A percentile compares a stretch with the other conserved stretches of the same genome.
phyloP scores from a whole-genome alignment of 2,329 filamentous ascomycete genomes.

The Zalaria obscura region DNA sequence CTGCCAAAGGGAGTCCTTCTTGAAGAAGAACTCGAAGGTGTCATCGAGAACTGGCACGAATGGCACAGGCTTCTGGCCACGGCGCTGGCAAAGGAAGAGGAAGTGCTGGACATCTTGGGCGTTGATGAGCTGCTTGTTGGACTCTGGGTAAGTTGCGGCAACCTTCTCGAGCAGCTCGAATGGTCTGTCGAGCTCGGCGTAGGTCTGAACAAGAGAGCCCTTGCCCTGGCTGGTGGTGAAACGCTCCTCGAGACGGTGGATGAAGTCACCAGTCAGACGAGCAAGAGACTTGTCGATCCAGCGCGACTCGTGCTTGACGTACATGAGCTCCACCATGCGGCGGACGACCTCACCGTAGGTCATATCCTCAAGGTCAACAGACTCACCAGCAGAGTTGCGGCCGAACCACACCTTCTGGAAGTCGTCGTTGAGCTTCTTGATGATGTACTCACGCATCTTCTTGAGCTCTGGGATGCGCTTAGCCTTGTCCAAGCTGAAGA shows the following conservation, averaged over 20 bases:
- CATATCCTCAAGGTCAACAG: conserved; percentile 88
- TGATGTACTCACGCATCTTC: conserved; percentile 81
- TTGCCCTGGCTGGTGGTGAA: conserved; percentile 63
- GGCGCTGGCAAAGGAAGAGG: conserved; percentile 78
- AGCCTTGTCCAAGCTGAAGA: conserved; percentile 90
- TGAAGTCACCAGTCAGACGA: conserved; percentile 82
- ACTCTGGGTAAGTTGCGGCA: conserved; percentile 69
- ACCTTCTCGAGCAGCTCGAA: conserved; percentile 67
- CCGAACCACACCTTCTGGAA: conserved; percentile 98
- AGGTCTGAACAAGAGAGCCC: conserved; percentile 76
- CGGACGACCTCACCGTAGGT: conserved; percentile 80
- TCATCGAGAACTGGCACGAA: conserved; percentile 94
- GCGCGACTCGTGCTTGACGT: conserved; percentile 75
- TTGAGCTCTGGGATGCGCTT: conserved; percentile 79
- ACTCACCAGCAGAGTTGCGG: conserved; percentile 62
- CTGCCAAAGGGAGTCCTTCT: conserved; percentile 99
- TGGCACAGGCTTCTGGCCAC: conserved; percentile 87
- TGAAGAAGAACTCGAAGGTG: conserved; percentile 99
- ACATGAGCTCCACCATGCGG: conserved; percentile 80
- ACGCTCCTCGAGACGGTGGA: conserved; percentile 90
- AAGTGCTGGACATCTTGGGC: conserved; percentile 98
- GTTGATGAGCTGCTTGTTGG: conserved; percentile 84
- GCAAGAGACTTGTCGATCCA: conserved; percentile 84
- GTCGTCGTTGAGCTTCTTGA: conserved; percentile 89
- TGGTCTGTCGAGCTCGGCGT: conserved; percentile 73